Percentiles rank a stretch among this genome's conserved stretches.
Conservation (phyloP, 768 basidiomycete genomes). For the Tricholoma matsutake region DNA sequence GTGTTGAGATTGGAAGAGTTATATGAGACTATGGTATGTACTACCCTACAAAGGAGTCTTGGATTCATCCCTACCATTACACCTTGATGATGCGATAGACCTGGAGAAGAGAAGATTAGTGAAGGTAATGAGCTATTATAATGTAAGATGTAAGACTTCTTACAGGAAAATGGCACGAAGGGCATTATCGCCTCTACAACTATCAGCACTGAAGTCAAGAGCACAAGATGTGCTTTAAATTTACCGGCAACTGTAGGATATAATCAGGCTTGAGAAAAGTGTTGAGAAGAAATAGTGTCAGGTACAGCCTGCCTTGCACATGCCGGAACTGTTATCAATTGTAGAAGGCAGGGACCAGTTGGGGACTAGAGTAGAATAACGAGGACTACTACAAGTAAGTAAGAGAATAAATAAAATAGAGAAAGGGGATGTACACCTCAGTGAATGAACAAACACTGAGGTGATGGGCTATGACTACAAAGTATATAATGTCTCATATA, state of each 20-base stretch:
- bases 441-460: too few species aligned
- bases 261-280: too few species aligned
- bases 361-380: too few species aligned
- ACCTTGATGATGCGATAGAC: constrained; percentile 91
- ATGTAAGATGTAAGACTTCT: constrained; percentile 35
- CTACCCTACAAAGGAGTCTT: constrained; percentile 95
- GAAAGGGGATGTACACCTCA: too few species aligned
- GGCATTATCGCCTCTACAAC: constrained; percentile 75
- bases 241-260: constrained; percentile 69
- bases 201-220: constrained; percentile 5
- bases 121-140: background rate
- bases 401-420: too few species aligned
- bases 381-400: too few species aligned
- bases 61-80: constrained; percentile 97
- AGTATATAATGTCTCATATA: too few species aligned
- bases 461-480: too few species aligned
- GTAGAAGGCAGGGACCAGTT: too few species aligned
- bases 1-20: constrained; percentile 10
- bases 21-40: constrained; percentile 9
- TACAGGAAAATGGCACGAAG: constrained; percentile 94
- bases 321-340: too few species aligned
- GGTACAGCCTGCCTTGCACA: too few species aligned
- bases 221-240: background rate
- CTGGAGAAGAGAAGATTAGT: constrained; percentile 30
- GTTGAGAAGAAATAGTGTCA: too few species aligned